These are phyloP conservation scores for Fusarium decemcellulare DNA, from an alignment of 2,329 filamentous ascomycete genomes.

Conservation along the genomic window DNA sequence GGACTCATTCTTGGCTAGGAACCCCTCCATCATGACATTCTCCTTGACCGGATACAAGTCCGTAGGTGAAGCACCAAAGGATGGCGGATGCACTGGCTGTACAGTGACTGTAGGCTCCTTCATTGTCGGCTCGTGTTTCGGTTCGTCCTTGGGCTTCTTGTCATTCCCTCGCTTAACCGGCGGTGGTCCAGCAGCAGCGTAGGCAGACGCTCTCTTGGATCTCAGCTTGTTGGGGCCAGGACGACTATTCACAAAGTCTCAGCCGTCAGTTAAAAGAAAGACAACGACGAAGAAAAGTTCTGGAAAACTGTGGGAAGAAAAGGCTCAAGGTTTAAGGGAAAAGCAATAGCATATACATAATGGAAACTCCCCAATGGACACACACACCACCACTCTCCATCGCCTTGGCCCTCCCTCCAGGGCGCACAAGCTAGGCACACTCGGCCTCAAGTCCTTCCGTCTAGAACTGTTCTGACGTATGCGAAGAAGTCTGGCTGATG, in stretches of 20 bases:
- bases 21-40: slow-evolving; percentile 32
- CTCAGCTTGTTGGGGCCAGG: slow-evolving; percentile 46
- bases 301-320: slow-evolving; percentile 12
- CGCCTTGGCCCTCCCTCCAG: background rate
- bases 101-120: slow-evolving; percentile 41
- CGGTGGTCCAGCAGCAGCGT: slow-evolving; percentile 26
- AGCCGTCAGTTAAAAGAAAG: slow-evolving; percentile 23
- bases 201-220: slow-evolving; percentile 42
- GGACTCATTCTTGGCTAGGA: slow-evolving; percentile 29
- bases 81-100: slow-evolving; percentile 38
- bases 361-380: slow-evolving; percentile 6
- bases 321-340: background rate
- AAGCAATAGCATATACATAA: slow-evolving; percentile 20
- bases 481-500: slow-evolving; percentile 28
- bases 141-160: slow-evolving; percentile 22
- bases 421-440: slow-evolving; percentile 39
- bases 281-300: slow-evolving; percentile 15
- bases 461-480: slow-evolving; percentile 45
- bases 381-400: slow-evolving; percentile 14
- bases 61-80: slow-evolving; percentile 31
- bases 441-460: slow-evolving; percentile 40
- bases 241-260: slow-evolving; percentile 31
- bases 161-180: slow-evolving; percentile 29
- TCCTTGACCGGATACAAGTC: slow-evolving; percentile 41
- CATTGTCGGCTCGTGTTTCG: slow-evolving; percentile 35